phyloP scores from a whole-genome alignment of 495 filamentous ascomycete genomes.

The Margaritispora aquatica region DNA sequence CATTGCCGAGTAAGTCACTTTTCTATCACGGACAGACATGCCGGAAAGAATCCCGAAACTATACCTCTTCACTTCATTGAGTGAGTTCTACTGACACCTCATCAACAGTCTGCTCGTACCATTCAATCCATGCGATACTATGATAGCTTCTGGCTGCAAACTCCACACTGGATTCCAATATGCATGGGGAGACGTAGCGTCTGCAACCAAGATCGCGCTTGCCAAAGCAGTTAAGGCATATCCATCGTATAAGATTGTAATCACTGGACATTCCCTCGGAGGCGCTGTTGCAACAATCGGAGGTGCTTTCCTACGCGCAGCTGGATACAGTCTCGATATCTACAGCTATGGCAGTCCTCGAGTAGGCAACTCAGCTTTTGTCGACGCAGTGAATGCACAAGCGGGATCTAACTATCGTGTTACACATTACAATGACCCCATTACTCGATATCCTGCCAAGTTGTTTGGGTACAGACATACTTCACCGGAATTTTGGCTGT shows the following conservation, averaged over 20 bases:
- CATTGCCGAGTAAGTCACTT: conserved; percentile 31
- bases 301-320: conserved; percentile 45
- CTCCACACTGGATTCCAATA: conserved; percentile 50
- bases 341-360: conserved; percentile 59
- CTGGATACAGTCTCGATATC: conserved; percentile 24
- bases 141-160: conserved; percentile 43
- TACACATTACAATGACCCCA: conserved; percentile 54
- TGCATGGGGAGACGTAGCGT: conserved; percentile 42
- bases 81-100: background rate
- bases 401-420: conserved; percentile 44
- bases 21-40: background rate
- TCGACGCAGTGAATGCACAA: conserved; percentile 44
- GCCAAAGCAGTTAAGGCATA: conserved; percentile 28
- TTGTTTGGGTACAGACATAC: conserved; percentile 46
- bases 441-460: conserved; percentile 49
- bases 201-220: conserved; percentile 36
- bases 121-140: conserved; percentile 24
- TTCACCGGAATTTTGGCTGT: conserved; percentile 52
- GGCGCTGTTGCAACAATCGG: conserved; percentile 55
- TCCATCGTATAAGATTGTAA: conserved; percentile 40
- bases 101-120: conserved; percentile 45
- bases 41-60: too few species aligned
- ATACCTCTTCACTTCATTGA: too few species aligned
- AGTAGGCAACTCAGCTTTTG: conserved; percentile 45
- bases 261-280: conserved; percentile 57